Base-by-base conservation (phyloP, 306 rosid species). In the Phaseolus lunatus region DNA sequence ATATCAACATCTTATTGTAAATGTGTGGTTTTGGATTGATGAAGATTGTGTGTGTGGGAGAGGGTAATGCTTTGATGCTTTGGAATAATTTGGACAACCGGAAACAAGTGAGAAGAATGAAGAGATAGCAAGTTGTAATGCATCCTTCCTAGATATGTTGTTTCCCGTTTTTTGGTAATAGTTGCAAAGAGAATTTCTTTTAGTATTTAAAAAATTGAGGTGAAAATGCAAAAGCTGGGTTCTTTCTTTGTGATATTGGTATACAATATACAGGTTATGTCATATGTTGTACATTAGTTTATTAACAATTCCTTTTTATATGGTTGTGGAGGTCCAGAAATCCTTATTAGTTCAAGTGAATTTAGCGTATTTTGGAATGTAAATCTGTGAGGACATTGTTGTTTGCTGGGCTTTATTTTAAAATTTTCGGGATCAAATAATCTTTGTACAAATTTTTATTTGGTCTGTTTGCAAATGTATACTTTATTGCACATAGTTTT, bases 141-240 rank as follows among this genome's bases (percentile, higher is more conserved):
- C 70, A 82, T 58, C 50, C 70, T 65, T 72, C 68, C 66, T 15
- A 58, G 62, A 37, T 65, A 44, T 70, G 35, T 35, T 54, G 74
- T 41, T 31, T 76, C 35, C 9, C 61, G 41, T 39, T 52, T 78
- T 72, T 41, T 26, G 9, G 8, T 35, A 33, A 23, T 67, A 43
- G 56, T 45, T 56, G 23, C 39, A 37, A 73, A 33, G 50, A 54
- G 23, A 29, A 23, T 71, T 66, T 72, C 43, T 44, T 33, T 82
- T 76, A 31, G 29, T 77, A 45, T 41, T n/a, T 22, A 29, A 13
- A 77, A 23, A 72, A 47, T 23, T 27, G 50, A 53, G 59, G 70
- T 66, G 52, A 67, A 48, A 16, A 49, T 57, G 61, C 63, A 52
- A 47, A 45, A 67, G 49, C 35, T 58, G 19, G 52, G 75, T 56